Evolutionary conservation across 176 grass and related monocot species (phyloP), one percentile per base, ranked within the genome.

Genomic region (Cenchrus purpureus): DNA sequence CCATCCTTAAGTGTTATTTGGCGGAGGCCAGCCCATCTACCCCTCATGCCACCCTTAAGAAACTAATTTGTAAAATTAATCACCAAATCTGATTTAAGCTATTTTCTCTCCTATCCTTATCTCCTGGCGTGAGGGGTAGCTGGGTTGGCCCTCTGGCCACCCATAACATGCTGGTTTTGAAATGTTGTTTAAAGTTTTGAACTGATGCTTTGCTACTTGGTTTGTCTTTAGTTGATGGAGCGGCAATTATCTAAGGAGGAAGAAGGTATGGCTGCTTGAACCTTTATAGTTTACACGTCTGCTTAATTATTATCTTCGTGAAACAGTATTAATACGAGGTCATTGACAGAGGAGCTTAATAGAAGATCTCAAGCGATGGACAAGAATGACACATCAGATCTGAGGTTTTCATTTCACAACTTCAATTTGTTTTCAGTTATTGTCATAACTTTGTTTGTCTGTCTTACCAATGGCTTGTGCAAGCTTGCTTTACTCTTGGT

Each of bases 161-260:
- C 37, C 37, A 40, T 40, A 40, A 40, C 37, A 40, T 40, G 37
- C 37, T 82, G 12, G 6, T 72, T 82, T 60, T 46, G 67, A 71
- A 72, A 64, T 85, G 14, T 17, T 70, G 74, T 69, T 70, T 25
- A 3, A n/a, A 81, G 53, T 70, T 65, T 65, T 70, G 42, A 78
- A 46, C 82, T 94, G 68, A 85, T 90, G 29, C 73, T 78, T 73
- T 91, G 22, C 72, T 78, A 34, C 43, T 20, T 76, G 34, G 10
- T 92, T 68, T 83, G 54, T 83, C 68, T 87, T 72, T 56, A 98
- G 93, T 85, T 98, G 83, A 95, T 79, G 64, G 96, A 98, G 68
- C 89, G 85, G 59, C 92, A 95, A 31, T 85, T 95, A 86, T 87
- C 89, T 45, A 98, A 98, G 91, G 87, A 89, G 64, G 89, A 95